A percentile compares a stretch with the other conserved stretches of the same genome.
Evolutionary conservation across 108 stramenopile genomes (phyloP).

Genomic region (Nitzschia palea): DNA sequence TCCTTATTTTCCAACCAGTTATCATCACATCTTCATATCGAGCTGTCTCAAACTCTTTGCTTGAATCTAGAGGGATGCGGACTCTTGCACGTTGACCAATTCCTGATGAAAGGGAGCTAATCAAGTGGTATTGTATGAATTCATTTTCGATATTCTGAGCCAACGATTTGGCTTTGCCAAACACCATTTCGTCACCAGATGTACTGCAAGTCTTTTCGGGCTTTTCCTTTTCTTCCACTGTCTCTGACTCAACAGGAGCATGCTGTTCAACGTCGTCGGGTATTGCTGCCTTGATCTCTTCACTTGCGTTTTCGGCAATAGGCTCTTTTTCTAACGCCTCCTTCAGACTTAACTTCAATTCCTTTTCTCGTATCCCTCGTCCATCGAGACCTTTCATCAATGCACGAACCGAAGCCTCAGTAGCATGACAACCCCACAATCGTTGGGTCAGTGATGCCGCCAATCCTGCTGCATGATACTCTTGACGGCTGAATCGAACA

Average conservation of each 20-base stretch:
- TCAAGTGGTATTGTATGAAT: conserved; percentile 18
- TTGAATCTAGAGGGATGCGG: conserved; percentile 53
- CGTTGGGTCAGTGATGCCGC: conserved; percentile 51
- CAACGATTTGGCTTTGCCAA: conserved; percentile 22
- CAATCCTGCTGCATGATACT: conserved; percentile 69
- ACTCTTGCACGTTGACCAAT: conserved; percentile 70
- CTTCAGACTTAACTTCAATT: conserved; percentile 70
- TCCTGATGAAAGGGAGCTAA: conserved; percentile 49
- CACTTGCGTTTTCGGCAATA: conserved; percentile 12
- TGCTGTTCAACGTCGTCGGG: not conserved
- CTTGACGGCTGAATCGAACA: conserved; percentile 60
- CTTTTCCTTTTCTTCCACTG: conserved; percentile 30
- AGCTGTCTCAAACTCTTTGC: conserved; percentile 54
- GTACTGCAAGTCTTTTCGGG: conserved; percentile 5
- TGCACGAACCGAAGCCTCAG: conserved; percentile 66
- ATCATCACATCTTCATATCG: conserved; percentile 69
- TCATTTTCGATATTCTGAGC: not conserved
- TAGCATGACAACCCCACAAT: conserved; percentile 76
- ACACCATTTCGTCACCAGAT: conserved; percentile 37
- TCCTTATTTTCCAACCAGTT: conserved; percentile 59
- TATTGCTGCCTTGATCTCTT: conserved; percentile 6
- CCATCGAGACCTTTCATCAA: conserved; percentile 77
- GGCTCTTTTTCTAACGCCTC: conserved; percentile 65
- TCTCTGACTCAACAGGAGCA: conserved; percentile 19
- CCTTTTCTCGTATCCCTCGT: conserved; percentile 56